Evolutionary conservation across 352 stramenopile genomes (phyloP), one percentile per base, ranked within the genome.

Genomic region (Globisporangium mamillatum): DNA sequence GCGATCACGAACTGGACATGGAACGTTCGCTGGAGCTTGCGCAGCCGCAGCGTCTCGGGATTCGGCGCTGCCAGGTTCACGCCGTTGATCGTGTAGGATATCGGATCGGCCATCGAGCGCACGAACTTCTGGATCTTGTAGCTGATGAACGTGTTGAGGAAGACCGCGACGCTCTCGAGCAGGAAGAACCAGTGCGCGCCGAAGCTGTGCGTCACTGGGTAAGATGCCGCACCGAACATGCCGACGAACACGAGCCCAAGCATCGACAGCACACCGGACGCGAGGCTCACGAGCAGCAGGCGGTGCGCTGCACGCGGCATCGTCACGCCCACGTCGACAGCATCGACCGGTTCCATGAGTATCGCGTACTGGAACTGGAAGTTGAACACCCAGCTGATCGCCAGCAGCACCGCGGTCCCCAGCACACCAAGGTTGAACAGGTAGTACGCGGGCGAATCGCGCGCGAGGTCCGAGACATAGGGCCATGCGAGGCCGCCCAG

Each of bases 401-500:
- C 59, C 8, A 91, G 73, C 29, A 75, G 64, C 32, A 76, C 48
- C 2, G 77, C 74, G 6, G 73, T 75, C 32, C 70, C 59, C 3
- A 70, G 70, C 3, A 81, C 53, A 0, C 78, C 81, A 20, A 68
- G 65, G 55, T 60, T 75, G 55, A 84, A 89, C 14, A 86, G 60
- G 27, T 77, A 74, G 60, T 82, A 82, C 4, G 62, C 69, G 1
- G 77, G 77, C 16, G 71, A 57, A 46, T 82, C 77, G 63, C 78
- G 74, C 54, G 73, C 76, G 52, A 80, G 74, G 64, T 88, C 79
- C 16, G 79, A 86, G 68, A 90, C 76, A 70, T 85, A 90, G 22
- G 79, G 81, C 79, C 79, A 88, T 3, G 29, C 32, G 10, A 90
- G 69, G 0, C 78, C 78, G 41, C 82, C 82, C 3, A 78, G 68